A percentile compares a stretch with the other conserved stretches of the same genome.
phyloP scores from a whole-genome alignment of 345 rosid species.

The Corchorus olitorius region DNA sequence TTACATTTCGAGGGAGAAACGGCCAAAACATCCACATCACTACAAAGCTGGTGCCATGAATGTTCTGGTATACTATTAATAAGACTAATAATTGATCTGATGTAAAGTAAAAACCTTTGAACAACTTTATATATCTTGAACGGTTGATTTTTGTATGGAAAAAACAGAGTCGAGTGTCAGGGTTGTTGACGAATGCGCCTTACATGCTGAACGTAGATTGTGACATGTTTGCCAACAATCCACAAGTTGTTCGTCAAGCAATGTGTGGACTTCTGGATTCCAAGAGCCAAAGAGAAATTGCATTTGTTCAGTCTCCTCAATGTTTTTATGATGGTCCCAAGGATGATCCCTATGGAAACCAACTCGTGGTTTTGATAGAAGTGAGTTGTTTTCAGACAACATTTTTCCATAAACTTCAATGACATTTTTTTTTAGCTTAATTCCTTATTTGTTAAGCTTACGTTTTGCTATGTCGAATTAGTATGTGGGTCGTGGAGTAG shows the following conservation, averaged over 20 bases:
- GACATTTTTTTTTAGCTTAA: not conserved
- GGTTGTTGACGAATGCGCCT: conserved; percentile 72
- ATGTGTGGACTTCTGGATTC: conserved; percentile 48
- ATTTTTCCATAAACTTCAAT: not conserved
- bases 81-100: conserved; percentile 1
- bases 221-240: conserved; percentile 65
- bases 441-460: no score
- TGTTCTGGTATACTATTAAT: conserved; percentile 37
- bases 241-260: conserved; percentile 49
- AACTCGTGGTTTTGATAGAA: conserved; percentile 18
- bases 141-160: not conserved
- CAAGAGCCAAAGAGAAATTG: conserved; percentile 27
- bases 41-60: conserved; percentile 89
- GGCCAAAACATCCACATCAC: conserved; percentile 50
- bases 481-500: conserved; percentile 41
- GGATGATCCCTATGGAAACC: conserved; percentile 45
- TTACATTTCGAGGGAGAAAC: conserved; percentile 71
- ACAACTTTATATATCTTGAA: not conserved
- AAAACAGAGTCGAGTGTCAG: conserved; percentile 64
- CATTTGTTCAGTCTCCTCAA: conserved; percentile 62
- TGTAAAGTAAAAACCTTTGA: not conserved
- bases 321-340: conserved; percentile 37
- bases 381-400: conserved; percentile 17
- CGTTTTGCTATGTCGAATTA: not conserved
- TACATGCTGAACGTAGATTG: conserved; percentile 81